A percentile compares a stretch with the other conserved stretches of the same genome.
phyloP scores from a whole-genome alignment of 352 stramenopile genomes.

The Phytopythium litorale region DNA sequence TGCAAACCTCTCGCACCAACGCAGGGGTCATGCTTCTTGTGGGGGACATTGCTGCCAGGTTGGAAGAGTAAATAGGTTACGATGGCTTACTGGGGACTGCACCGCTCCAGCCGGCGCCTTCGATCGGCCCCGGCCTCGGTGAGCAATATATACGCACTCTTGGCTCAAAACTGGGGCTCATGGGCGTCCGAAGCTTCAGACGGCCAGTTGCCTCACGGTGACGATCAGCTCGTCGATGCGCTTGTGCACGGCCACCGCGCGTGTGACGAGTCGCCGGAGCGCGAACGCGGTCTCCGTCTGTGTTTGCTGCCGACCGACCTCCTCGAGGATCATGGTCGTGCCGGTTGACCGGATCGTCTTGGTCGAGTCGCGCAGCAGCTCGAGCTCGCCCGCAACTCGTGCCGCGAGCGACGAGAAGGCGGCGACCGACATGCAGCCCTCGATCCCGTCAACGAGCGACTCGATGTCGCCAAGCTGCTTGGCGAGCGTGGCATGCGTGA shows the following conservation, averaged over 20 bases:
- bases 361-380: constrained; percentile 49
- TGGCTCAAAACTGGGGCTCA: not conserved
- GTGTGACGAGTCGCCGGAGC: constrained; percentile 49
- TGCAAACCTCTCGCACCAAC: no score
- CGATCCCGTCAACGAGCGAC: constrained; percentile 52
- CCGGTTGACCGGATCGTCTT: constrained; percentile 67
- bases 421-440: constrained; percentile 29
- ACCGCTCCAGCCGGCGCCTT: not conserved
- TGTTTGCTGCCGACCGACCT: constrained; percentile 37
- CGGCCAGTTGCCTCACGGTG: constrained; percentile 14
- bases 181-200: constrained; percentile 8
- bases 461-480: constrained; percentile 59
- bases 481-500: constrained; percentile 28
- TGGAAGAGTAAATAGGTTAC: constrained; percentile 9
- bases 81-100: not conserved
- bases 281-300: constrained; percentile 38
- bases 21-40: no score
- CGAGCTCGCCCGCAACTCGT: constrained; percentile 44
- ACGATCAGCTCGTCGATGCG: constrained; percentile 43
- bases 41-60: no score
- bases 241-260: constrained; percentile 41
- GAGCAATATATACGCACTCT: constrained; percentile 16
- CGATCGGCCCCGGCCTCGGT: constrained; percentile 1
- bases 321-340: constrained; percentile 54
- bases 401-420: constrained; percentile 38